These are phyloP conservation scores for Picea glauca DNA, from an alignment of 75 land plant genomes.

Conservation along the genomic window DNA sequence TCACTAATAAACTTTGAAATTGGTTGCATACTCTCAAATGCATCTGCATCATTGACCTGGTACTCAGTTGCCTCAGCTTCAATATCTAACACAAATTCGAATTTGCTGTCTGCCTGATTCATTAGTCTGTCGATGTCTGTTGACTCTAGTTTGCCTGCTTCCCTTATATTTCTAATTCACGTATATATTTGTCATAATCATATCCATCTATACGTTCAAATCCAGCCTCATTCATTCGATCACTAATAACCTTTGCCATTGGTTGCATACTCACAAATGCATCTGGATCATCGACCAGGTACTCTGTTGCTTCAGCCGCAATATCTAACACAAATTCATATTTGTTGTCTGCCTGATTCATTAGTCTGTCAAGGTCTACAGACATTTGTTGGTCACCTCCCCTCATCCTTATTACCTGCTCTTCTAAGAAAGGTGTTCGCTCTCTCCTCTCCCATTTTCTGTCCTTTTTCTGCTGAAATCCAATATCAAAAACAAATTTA, in stretches of 20 bases:
- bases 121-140: neutral
- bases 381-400: no score
- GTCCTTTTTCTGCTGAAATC: neutral
- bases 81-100: neutral
- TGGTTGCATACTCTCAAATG: neutral
- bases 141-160: neutral
- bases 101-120: neutral
- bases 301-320: constrained; percentile 9
- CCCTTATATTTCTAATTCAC: no score
- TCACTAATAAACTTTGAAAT: neutral
- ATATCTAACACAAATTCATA: neutral
- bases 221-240: constrained; percentile 8
- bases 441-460: neutral
- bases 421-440: neutral
- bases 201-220: constrained; percentile 10
- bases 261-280: neutral
- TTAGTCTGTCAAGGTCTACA: neutral
- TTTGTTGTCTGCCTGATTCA: constrained; percentile 3
- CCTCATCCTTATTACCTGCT: neutral
- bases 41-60: neutral
- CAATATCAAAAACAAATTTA: neutral
- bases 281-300: neutral
- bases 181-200: neutral
- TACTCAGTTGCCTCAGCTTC: constrained; percentile 8
- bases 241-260: neutral